Evolutionary conservation across 495 filamentous ascomycete genomes (phyloP), one percentile per base, ranked within the genome.

Genomic region (Poronia punctata): DNA sequence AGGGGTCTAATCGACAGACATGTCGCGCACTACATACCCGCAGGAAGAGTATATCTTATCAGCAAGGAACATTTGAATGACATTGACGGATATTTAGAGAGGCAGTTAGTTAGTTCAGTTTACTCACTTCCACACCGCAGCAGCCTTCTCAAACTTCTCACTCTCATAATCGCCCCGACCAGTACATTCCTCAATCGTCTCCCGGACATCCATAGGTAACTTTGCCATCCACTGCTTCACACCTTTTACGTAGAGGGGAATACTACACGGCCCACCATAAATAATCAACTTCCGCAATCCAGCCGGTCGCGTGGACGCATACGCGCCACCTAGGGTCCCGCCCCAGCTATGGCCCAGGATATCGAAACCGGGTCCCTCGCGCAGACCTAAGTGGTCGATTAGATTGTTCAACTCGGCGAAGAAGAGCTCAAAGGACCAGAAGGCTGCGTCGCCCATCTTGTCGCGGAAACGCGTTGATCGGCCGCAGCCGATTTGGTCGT

Each of bases 401-500:
- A 77, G 46, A 36, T 72, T 72, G 22, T 70, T 60, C 2, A 75
- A 64, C 50, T 77, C 71, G 6, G 31, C 26, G 32, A 68, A 38
- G 51, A 74, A 77, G 3, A 77, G 57, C 7, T 64, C 54, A 0
- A 60, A 38, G 1, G 60, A 71, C 68, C 70, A 77, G 55, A 75
- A 72, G 0, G 38, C 35, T 9, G 46, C 45, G 36, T 69, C 64
- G 20, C 60, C 60, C 6, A 30, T 43, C 33, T 61, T 67, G 15
- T 69, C 57, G 6, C 37, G 57, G 12, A 72, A 53, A 35, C 61
- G 69, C 0, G 71, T 72, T 23, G 60, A 67, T 5, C 48, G 30
- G 10, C 70, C 71, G 47, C 64, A 67, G 15, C 70, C 70, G 41
- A 75, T 38, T 38, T 75, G 71, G 46, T 75, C 70, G 46, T 77